Base-by-base conservation (phyloP, 768 basidiomycete genomes). In the Boletales sp. region DNA sequence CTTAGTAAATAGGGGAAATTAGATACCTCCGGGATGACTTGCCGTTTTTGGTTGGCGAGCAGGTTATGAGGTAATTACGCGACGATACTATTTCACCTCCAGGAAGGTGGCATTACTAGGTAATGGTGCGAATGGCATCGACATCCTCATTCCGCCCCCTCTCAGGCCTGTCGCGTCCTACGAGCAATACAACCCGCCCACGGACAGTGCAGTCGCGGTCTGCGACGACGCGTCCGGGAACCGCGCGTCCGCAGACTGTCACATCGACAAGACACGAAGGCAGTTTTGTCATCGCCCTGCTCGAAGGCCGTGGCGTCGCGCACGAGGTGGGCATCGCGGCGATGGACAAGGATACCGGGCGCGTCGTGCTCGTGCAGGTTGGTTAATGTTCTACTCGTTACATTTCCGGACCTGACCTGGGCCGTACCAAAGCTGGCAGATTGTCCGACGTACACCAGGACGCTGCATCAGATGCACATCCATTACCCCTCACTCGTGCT, bases 261-360 rank as follows among this genome's bases (percentile, higher is more conserved):
- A 77, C 72, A 3, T 86, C 86, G 6, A 74, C 74, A 14, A 70
- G 74, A 25, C 72, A 75, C 39, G 87, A 89, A 54, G 77, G 75
- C 0, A 84, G 71, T 49, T 84, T 82, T 61, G 70, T 88, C 4
- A 72, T 88, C 25, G 83, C 89, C 3, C 66, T 91, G 17, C 69
- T 91, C 25, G 89, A 92, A 68, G 86, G 87, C 11, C 74, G 89
- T 21, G 88, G 89, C 1, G 74, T 90, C 28, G 85, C 85, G 1
- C 74, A 87, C 47, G 93, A 95, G 63, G 82, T 95, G 9, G 94
- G 94, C 3, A 82, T 96, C 31, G 92, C 90, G 0, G 87, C 88
- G 0, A 75, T 93, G n/a, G 84, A 94, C 51, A 80, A 76, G 49
- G 86, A 89, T 31, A 90, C 86, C 0, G 90, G 86, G 1, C 75